Conservation (phyloP, 441 rosid genomes). For the Gossypium trilobum region DNA sequence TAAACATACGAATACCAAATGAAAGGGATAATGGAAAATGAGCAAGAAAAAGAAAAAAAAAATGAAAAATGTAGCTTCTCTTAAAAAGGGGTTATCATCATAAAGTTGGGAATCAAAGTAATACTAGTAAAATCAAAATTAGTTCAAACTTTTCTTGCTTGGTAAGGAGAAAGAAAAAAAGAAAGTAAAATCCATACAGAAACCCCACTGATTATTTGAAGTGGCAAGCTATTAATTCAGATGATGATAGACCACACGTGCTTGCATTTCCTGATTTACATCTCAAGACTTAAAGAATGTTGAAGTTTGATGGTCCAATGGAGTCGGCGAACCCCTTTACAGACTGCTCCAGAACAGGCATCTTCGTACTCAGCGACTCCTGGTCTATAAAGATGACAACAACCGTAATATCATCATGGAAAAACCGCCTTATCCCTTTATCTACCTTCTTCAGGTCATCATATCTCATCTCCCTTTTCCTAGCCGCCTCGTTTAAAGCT, state of each 20-base stretch:
- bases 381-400: constrained; percentile 70
- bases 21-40: background rate
- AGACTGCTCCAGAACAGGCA: constrained; percentile 51
- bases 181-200: constrained; percentile 1
- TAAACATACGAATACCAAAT: no score
- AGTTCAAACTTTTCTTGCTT: background rate
- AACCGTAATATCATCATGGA: constrained; percentile 83
- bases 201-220: constrained; percentile 12
- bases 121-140: background rate
- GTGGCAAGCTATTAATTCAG: constrained; percentile 6
- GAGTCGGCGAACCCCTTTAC: constrained; percentile 52
- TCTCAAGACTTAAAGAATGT: constrained; percentile 32
- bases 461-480: constrained; percentile 57
- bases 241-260: constrained; percentile 19
- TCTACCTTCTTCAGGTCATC: constrained; percentile 59
- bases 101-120: background rate
- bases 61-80: background rate
- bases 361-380: constrained; percentile 32
- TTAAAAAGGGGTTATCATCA: background rate
- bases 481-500: constrained; percentile 62
- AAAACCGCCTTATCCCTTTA: constrained; percentile 53
- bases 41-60: no score
- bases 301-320: constrained; percentile 63
- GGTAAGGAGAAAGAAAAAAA: background rate
- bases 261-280: constrained; percentile 13